Base-by-base conservation (phyloP, 768 basidiomycete genomes). In the Boletus sensibilis region DNA sequence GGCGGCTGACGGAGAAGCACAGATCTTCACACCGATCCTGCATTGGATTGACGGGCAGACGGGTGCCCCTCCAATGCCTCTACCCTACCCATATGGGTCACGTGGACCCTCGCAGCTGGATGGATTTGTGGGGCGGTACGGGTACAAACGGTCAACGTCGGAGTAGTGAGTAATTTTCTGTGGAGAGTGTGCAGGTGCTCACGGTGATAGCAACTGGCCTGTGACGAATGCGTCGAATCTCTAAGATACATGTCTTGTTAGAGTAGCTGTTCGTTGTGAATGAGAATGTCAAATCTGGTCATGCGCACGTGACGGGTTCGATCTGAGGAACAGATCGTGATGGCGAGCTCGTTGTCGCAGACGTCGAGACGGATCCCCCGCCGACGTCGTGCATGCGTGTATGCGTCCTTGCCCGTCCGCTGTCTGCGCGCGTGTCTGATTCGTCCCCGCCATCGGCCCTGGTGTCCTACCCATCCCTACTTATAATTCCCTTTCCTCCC, bases 21-120 rank as follows among this genome's bases (percentile, higher is more conserved):
- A 94, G 91, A 94, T 95, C 66, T 94, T 94, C 77, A 94, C 93
- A 23, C 94, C 92, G 21, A 90, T 96, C 70, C 73, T 97, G 62
- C 94, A 95, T 77, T 95, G 93, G 94, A 96, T 96, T 70, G 95
- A 97, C 14, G 91, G 92, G 12, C 79, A 79, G 72, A 70, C 75
- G 42, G 90, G 87, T 5, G 75, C 76, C 39, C 74, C 74, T 33
- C 94, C 95, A 48, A 85, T 74, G 65, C 94, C 92, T 6, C 75
- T 83, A 46, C 71, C 79, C 18, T 99, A 99, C 76, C 84, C 87
- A 6, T 99, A 98, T 70, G 97, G 97, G 43, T 94, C 94, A 55
- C 87, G 97, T 57, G 97, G 95, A n/a, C 97, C 96, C 1, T 85
- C 85, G 62, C 80, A 87, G 68, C 77, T 98, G 38, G 90, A 92